Conservation (phyloP, 306 rosid species). For the Cicer arietinum region DNA sequence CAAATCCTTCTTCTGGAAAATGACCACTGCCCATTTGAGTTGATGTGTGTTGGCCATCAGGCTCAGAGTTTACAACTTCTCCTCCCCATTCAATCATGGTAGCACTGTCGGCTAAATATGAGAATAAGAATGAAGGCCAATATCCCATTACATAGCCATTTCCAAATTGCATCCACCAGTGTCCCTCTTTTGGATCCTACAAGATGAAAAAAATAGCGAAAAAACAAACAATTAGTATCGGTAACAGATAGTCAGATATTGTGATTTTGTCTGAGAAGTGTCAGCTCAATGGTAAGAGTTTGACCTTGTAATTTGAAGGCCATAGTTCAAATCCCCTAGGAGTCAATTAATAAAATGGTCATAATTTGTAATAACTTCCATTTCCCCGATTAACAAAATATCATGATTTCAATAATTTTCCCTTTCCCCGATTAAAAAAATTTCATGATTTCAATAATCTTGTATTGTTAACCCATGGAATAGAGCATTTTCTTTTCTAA, state of each 20-base stretch:
- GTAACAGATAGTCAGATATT: background rate
- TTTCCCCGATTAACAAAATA: background rate
- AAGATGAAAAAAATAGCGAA: background rate
- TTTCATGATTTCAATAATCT: background rate
- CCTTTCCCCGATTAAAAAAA: background rate
- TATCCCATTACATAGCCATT: conserved; percentile 83
- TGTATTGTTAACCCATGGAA: background rate
- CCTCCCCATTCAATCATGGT: conserved; percentile 99
- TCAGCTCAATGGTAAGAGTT: background rate
- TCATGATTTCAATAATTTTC: background rate
- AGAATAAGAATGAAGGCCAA: conserved; percentile 95
- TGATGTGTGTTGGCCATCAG: conserved; percentile 86
- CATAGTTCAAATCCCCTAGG: no score
- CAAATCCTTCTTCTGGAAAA: conserved; percentile 95
- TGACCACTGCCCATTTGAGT: conserved; percentile 97
- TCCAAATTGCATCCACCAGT: conserved; percentile 99
- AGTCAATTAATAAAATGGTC: no score
- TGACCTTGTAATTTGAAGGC: no score
- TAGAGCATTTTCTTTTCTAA: background rate
- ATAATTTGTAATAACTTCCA: no score
- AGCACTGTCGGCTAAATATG: conserved; percentile 94
- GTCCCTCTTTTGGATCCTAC: conserved; percentile 97
- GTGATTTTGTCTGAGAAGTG: background rate
- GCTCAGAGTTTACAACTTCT: conserved; percentile 87
- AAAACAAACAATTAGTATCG: background rate